phyloP scores from a whole-genome alignment of 2,329 filamentous ascomycete species.

The Neobulgaria alba region DNA sequence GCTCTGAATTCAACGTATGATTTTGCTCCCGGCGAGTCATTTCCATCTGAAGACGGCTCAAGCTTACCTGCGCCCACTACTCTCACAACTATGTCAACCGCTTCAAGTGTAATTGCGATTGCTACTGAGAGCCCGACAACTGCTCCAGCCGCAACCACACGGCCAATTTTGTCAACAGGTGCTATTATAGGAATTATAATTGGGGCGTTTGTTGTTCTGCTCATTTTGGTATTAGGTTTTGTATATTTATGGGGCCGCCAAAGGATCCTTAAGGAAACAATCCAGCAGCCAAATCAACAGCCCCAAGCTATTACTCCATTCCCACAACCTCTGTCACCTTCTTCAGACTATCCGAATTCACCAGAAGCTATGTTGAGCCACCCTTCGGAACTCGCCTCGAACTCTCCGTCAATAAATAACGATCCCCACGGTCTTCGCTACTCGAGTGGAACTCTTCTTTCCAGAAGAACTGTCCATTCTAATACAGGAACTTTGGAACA shows the following conservation, averaged over 20 bases:
- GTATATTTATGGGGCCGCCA: conserved; percentile 23
- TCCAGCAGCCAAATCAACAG: conserved; percentile 8
- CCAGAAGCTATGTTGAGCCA: no score
- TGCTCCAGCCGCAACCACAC: background rate
- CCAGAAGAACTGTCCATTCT: no score
- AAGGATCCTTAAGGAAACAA: conserved; percentile 16
- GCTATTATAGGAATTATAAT: conserved; percentile 22
- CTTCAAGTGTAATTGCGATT: background rate
- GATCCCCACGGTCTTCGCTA: no score
- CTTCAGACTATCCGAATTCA: no score
- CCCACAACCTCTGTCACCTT: no score
- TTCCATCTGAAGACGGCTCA: conserved; percentile 13
- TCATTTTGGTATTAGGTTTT: conserved; percentile 11
- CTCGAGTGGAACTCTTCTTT: no score
- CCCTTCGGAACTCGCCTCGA: no score
- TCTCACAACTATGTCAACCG: conserved; percentile 6
- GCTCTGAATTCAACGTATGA: conserved; percentile 14
- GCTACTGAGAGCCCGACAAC: conserved; percentile 2
- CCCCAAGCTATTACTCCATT: no score
- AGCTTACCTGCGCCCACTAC: conserved; percentile 10
- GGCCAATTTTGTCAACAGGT: conserved; percentile 11
- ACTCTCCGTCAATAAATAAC: no score
- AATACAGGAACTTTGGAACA: background rate
- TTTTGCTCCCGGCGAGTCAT: conserved; percentile 19
- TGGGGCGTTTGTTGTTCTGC: conserved; percentile 14